These are phyloP conservation scores for Coemansia sp. DNA, from an alignment of 192 early-diverging fungal species.

Conservation along the genomic window DNA sequence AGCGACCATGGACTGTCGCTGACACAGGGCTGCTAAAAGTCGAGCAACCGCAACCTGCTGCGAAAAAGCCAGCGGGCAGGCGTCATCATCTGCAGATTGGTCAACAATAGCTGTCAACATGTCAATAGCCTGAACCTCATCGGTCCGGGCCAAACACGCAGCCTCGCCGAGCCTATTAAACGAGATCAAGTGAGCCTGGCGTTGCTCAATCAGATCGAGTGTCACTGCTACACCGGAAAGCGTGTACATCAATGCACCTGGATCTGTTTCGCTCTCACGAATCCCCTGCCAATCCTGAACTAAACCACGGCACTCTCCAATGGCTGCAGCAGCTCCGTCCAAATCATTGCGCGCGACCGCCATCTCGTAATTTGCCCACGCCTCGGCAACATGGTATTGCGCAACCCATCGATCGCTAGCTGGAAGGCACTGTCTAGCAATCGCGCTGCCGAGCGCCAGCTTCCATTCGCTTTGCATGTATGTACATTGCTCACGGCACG, in stretches of 20 bases:
- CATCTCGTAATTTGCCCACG: conserved; percentile 39
- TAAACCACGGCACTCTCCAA: conserved; percentile 10
- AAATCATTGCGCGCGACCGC: conserved; percentile 14
- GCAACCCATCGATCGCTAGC: not conserved
- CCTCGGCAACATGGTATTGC: conserved; percentile 24
- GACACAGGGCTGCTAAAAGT: conserved; percentile 23
- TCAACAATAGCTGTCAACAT: not conserved
- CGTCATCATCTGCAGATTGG: not conserved
- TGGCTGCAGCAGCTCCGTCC: conserved; percentile 3
- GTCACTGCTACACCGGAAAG: conserved; percentile 25
- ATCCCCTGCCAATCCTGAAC: not conserved
- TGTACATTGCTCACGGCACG: not conserved
- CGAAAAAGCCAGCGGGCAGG: conserved; percentile 15
- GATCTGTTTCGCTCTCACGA: not conserved
- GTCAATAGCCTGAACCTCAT: conserved; percentile 7
- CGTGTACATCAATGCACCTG: not conserved
- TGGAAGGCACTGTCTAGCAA: not conserved
- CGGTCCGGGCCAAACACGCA: conserved; percentile 7
- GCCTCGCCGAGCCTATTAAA: conserved; percentile 21
- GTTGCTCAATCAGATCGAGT: conserved; percentile 12
- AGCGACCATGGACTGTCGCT: not conserved
- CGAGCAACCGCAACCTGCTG: conserved; percentile 29
- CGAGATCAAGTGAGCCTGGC: conserved; percentile 11
- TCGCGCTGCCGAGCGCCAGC: conserved; percentile 1
- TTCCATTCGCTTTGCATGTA: conserved; percentile 28